These are phyloP conservation scores for Peronospora farinosa DNA, from an alignment of 352 stramenopile species.

Conservation along the genomic window DNA sequence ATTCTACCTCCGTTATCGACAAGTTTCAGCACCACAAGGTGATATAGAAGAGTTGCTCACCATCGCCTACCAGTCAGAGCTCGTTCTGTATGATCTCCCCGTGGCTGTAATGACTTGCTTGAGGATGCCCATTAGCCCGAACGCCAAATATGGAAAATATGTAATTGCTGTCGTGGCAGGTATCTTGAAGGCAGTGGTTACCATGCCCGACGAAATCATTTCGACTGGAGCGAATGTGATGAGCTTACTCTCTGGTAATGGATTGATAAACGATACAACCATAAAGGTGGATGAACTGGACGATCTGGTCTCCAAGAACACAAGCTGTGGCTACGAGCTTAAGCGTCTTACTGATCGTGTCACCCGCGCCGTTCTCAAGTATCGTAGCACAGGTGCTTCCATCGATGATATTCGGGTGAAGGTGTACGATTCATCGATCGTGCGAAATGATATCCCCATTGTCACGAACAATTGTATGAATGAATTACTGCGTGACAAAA, in stretches of 20 bases:
- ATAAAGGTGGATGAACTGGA: conserved; percentile 20
- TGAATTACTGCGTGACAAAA: conserved; percentile 16
- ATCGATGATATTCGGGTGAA: conserved; percentile 17
- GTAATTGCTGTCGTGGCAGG: conserved; percentile 19
- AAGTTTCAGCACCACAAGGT: conserved; percentile 16
- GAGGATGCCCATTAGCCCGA: neutral
- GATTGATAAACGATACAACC: conserved; percentile 2
- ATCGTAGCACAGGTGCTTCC: conserved; percentile 4
- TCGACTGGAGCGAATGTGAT: conserved; percentile 19
- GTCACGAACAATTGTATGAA: conserved; percentile 30
- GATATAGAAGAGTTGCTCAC: conserved; percentile 15
- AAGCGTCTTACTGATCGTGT: conserved; percentile 26
- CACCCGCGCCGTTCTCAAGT: conserved; percentile 14
- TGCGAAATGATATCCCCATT: conserved; percentile 28
- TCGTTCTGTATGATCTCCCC: conserved; percentile 21
- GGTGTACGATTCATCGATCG: conserved; percentile 26
- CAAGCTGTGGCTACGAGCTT: conserved; percentile 21
- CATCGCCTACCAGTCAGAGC: conserved; percentile 18
- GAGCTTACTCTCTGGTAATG: conserved; percentile 17
- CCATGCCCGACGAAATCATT: conserved; percentile 23
- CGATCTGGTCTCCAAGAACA: conserved; percentile 17
- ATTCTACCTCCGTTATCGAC: conserved; percentile 22
- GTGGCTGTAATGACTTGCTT: conserved; percentile 16
- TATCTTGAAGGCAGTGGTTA: conserved; percentile 25
- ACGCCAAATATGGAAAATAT: neutral